Evolutionary conservation across 2,329 filamentous ascomycete species (phyloP), one percentile per base, ranked within the genome.

Genomic region (Fusarium piperis): DNA sequence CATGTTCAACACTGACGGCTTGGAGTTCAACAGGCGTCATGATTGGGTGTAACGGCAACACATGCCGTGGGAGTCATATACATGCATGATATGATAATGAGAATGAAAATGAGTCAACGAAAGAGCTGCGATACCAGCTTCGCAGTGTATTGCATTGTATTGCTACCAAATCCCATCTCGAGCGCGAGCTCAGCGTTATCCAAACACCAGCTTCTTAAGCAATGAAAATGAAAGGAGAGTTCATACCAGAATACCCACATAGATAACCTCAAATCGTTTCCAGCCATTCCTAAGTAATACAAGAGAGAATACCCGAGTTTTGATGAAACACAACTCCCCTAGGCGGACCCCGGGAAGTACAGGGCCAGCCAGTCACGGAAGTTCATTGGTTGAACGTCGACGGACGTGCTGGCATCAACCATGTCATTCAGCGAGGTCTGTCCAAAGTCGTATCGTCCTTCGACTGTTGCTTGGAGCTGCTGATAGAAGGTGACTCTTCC

Each of bases 381-480:
- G 3, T 76, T 80, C 63, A 84, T 80, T 0, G 89, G 87, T 51
- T 82, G 82, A 13, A 90, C 65, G 38, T 83, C 77, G 13, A 85
- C 81, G 6, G 79, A 71, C 6, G 79, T 70, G 68, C 71, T 80
- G 15, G 73, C 77, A 30, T 79, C 75, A 46, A 88, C 76, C 4
- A 83, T 74, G 3, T 84, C 82, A 77, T 93, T 92, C 60, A 94
- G 81, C 67, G 90, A 91, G 2, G 89, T 81, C 13, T 86, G 81
- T 4, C 83, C 81, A 73, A 92, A 92, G 69, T 91, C 88, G 76
- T 93, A 94, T 11, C 90, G 86, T 3, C 91, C 90, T 68, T 92
- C 88, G 18, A 89, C 89, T 0, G 92, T 94, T 33, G 90, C 91
- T 38, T 93, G 84, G 26, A 94, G 85, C 33, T 90, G 85, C 65